These are phyloP conservation scores for Aegilops bicornis DNA, from an alignment of 176 grass and related monocot species.

Conservation along the genomic window DNA sequence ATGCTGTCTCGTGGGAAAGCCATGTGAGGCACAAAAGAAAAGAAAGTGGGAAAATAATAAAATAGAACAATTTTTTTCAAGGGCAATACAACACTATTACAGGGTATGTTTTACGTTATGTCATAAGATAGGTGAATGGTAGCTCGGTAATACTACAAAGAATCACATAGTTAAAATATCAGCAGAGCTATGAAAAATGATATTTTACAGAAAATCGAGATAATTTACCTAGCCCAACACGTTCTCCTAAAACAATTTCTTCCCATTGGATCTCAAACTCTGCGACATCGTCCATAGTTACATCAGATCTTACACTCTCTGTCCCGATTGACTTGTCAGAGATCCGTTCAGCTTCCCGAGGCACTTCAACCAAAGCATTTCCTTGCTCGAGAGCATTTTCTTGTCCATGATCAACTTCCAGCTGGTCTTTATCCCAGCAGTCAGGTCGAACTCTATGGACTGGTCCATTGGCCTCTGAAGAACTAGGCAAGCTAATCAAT, in stretches of 20 bases:
- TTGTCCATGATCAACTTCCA: constrained; percentile 52
- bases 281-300: constrained; percentile 71
- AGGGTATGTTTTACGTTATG: background rate
- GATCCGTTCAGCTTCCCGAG: constrained; percentile 59
- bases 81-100: background rate
- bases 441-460: constrained; percentile 39
- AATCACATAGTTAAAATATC: background rate
- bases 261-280: constrained; percentile 98
- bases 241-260: constrained; percentile 82
- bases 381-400: constrained; percentile 46
- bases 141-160: constrained; percentile 11
- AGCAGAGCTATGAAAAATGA: background rate
- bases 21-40: constrained; percentile 28
- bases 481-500: constrained; percentile 51
- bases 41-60: constrained; percentile 19
- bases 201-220: constrained; percentile 14
- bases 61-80: background rate
- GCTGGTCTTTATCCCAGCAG: constrained; percentile 41
- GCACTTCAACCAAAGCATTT: constrained; percentile 41
- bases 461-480: constrained; percentile 38
- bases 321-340: constrained; percentile 85
- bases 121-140: constrained; percentile 14
- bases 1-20: constrained; percentile 3
- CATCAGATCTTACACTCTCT: constrained; percentile 86
- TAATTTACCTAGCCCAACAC: constrained; percentile 91